Conservation (phyloP, 2,329 filamentous ascomycete genomes). For the Pseudogymnoascus sp. region DNA sequence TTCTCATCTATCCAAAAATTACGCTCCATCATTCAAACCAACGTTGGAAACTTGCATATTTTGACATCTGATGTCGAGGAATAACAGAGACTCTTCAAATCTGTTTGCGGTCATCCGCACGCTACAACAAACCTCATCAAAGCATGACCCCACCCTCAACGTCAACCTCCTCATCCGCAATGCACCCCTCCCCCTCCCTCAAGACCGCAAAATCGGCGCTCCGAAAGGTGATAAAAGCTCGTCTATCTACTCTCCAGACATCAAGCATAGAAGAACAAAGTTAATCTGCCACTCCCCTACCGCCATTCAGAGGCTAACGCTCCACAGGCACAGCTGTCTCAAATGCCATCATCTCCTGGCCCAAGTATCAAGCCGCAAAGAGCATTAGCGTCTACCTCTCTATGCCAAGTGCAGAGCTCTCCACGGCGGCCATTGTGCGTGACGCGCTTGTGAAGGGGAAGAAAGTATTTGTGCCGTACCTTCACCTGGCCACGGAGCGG, state of each 20-base stretch:
- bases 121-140: neutral
- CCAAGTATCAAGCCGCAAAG: constrained; percentile 59
- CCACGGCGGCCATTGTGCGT: constrained; percentile 73
- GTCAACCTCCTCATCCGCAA: neutral
- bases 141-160: neutral
- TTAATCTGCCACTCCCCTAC: neutral
- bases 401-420: constrained; percentile 83
- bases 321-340: neutral
- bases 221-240: neutral
- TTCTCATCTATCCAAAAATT: neutral
- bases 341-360: neutral
- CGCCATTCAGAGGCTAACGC: neutral
- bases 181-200: neutral
- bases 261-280: constrained; percentile 3
- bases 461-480: constrained; percentile 84
- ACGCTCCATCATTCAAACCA: neutral
- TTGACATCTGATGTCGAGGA: neutral
- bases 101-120: neutral
- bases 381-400: constrained; percentile 83
- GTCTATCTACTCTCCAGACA: neutral
- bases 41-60: neutral
- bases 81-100: neutral
- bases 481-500: constrained; percentile 53
- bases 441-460: constrained; percentile 74
- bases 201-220: constrained; percentile 5